phyloP scores from a whole-genome alignment of 768 basidiomycete species.

The Russula virescens region DNA sequence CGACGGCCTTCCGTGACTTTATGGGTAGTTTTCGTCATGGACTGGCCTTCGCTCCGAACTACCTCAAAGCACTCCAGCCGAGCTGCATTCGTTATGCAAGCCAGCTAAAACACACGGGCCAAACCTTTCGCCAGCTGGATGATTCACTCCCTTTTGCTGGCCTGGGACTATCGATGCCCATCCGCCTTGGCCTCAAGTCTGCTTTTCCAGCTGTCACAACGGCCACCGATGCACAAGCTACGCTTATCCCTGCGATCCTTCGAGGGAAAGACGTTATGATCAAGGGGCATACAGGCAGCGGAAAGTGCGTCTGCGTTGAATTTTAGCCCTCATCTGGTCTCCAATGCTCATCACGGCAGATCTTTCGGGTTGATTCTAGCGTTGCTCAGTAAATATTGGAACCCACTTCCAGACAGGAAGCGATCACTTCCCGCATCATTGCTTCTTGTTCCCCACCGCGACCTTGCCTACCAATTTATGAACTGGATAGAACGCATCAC shows the following conservation, averaged over 20 bases:
- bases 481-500: constrained; percentile 16
- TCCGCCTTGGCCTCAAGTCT: constrained; percentile 43
- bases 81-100: background rate
- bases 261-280: constrained; percentile 55
- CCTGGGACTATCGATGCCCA: constrained; percentile 46
- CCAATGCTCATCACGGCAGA: constrained; percentile 35
- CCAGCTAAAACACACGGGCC: background rate
- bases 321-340: background rate
- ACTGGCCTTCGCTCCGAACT: background rate
- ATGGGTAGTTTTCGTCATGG: constrained; percentile 3
- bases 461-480: constrained; percentile 17
- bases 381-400: constrained; percentile 51
- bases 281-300: constrained; percentile 68
- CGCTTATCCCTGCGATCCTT: constrained; percentile 58
- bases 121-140: background rate
- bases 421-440: constrained; percentile 11
- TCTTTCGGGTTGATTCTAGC: constrained; percentile 68
- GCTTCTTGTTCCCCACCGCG: constrained; percentile 20
- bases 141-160: constrained; percentile 38
- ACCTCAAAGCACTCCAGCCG: background rate
- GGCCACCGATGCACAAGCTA: constrained; percentile 55
- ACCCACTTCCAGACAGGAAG: constrained; percentile 14
- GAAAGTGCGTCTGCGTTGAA: constrained; percentile 61
- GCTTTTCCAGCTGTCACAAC: constrained; percentile 57
- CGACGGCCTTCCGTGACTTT: background rate